These are phyloP conservation scores for Triangularia setosa DNA, from an alignment of 2,329 filamentous ascomycete species.

Conservation along the genomic window DNA sequence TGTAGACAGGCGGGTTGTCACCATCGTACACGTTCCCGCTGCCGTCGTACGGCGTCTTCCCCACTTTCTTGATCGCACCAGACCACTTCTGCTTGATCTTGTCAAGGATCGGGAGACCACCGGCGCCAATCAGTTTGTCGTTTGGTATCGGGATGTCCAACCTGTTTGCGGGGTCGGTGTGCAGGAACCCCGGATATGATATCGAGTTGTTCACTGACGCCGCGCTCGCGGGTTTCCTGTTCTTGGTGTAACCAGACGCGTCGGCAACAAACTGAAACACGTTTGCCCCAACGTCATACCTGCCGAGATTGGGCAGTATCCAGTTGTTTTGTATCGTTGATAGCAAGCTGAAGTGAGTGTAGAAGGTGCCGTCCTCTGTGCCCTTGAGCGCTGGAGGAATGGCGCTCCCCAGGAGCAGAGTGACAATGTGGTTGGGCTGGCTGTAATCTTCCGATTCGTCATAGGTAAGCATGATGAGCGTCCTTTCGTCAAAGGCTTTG, in stretches of 20 bases:
- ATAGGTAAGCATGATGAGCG: conserved; percentile 55
- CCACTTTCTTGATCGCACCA: conserved; percentile 15
- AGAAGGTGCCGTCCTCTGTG: conserved; percentile 48
- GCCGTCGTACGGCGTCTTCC: conserved; percentile 43
- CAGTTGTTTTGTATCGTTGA: conserved; percentile 42
- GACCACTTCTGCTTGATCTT: conserved; percentile 33
- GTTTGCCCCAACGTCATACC: conserved; percentile 38
- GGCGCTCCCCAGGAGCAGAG: conserved; percentile 52
- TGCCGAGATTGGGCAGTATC: conserved; percentile 39
- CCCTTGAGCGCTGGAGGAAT: conserved; percentile 44
- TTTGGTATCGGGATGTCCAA: conserved; percentile 40
- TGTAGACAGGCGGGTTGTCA: conserved; percentile 39
- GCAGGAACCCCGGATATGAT: conserved; percentile 41
- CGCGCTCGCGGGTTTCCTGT: conserved; percentile 35
- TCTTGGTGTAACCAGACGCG: conserved; percentile 24
- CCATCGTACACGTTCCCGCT: conserved; percentile 42
- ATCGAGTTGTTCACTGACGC: conserved; percentile 36
- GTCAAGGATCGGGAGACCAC: conserved; percentile 38
- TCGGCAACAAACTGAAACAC: conserved; percentile 29
- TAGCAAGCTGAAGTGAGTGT: conserved; percentile 42
- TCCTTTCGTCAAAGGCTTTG: conserved; percentile 48
- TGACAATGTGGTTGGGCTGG: conserved; percentile 50
- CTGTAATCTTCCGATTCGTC: conserved; percentile 54
- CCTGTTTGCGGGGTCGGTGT: conserved; percentile 32
- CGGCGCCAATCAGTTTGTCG: conserved; percentile 39